Conservation (phyloP, 129 eudicot genomes). For the Arctium lappa region DNA sequence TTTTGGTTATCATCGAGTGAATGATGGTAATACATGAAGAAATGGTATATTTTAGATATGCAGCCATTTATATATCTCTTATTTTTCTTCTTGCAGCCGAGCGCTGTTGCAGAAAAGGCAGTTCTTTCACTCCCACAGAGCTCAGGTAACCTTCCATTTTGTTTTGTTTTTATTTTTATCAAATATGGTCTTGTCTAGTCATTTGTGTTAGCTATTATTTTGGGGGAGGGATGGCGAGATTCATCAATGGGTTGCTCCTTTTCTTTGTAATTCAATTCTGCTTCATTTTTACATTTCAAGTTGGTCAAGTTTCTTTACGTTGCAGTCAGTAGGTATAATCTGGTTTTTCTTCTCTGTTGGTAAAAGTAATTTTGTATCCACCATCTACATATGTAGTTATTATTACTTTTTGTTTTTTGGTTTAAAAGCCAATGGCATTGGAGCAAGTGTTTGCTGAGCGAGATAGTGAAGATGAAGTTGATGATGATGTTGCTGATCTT, state of each 20-base stretch:
- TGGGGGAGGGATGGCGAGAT: neutral
- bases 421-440: constrained; percentile 69
- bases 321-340: neutral
- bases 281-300: neutral
- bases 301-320: neutral
- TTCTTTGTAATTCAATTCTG: neutral
- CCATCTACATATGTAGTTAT: neutral
- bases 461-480: constrained; percentile 93
- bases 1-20: neutral
- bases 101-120: constrained; percentile 82
- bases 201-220: neutral
- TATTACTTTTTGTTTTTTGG: neutral
- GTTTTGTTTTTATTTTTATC: neutral
- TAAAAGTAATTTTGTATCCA: neutral
- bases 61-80: neutral
- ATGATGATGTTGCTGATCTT: constrained; percentile 83
- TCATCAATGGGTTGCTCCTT: neutral
- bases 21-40: neutral
- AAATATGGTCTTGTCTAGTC: constrained; percentile 4
- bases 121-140: constrained; percentile 97
- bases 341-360: neutral
- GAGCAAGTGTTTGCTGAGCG: constrained; percentile 80
- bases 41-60: neutral
- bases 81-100: constrained; percentile 46
- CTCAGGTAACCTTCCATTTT: constrained; percentile 59